Evolutionary conservation across 805 yeast genomes (phyloP), one percentile per base, ranked within the genome.

Genomic region (Saccharomycopsis sp.): DNA sequence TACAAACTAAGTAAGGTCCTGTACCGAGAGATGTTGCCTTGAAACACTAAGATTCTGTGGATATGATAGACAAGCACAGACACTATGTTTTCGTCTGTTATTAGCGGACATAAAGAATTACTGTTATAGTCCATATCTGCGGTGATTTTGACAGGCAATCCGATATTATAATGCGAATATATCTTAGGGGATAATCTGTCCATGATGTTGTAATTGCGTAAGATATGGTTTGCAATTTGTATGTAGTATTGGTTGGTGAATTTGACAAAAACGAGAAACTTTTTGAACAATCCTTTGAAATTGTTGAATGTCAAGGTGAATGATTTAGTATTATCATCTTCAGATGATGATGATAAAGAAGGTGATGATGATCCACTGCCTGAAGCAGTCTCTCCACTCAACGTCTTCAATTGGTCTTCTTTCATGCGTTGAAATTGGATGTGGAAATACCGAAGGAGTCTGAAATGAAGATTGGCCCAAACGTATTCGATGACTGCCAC

Each of bases 351-450:
- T n/a, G n/a, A n/a, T n/a, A n/a, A n/a, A n/a, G n/a, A n/a, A n/a
- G n/a, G n/a, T n/a, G n/a, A n/a, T n/a, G n/a, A n/a, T 29, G 9
- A 29, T 29, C 38, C 38, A 7, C 38, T 29, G 38, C 38, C 5
- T 29, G 9, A 12, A 29, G 38, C 20, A 17, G 19, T 17, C 8
- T 44, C 22, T 44, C 22, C 22, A 19, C 8, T 17, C 56, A 44
- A 23, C 25, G 14, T 2, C 3, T 9, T 24, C 17, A 59, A 44
- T 38, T 59, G 62, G 3, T 49, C 55, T 9, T 29, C 14, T 49
- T 59, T 59, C 12, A 59, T 19, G 14, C 54, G 42, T n/a, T 54
- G 55, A 25, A 59, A 59, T 17, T 59, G 62, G 17, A 57, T 20
- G 42, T 57, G 56, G 35, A 57, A 59, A 51, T 59, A 59, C 19